Evolutionary conservation across 129 eudicot species (phyloP).

Genomic region (Pulicaria dysenterica): DNA sequence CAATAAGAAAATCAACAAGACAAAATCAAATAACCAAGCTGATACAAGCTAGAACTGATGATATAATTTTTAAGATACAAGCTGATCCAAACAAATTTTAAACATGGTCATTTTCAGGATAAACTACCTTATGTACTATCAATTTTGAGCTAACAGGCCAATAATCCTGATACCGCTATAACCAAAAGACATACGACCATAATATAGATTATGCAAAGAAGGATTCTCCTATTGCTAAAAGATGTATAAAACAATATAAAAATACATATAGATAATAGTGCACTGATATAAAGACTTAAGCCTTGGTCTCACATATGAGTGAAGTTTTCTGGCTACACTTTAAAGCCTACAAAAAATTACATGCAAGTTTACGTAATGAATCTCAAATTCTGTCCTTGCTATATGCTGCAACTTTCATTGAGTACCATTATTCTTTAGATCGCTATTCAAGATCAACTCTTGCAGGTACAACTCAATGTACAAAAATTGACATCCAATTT

Average conservation of each 20-base stretch:
- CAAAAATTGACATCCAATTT: not conserved
- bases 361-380: not conserved
- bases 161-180: not conserved
- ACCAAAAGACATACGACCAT: constrained; percentile 5
- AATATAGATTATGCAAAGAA: constrained; percentile 11
- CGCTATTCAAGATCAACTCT: not conserved
- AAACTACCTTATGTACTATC: not conserved
- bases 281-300: not conserved
- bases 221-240: not conserved
- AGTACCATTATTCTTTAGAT: not conserved
- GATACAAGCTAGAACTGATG: not conserved
- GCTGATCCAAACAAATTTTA: constrained; percentile 6
- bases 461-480: not conserved
- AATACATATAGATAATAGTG: not conserved
- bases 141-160: not conserved
- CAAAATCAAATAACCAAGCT: not conserved
- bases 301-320: not conserved
- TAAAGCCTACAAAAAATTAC: constrained; percentile 1
- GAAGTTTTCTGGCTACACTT: not conserved
- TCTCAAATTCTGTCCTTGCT: not conserved
- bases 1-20: not conserved
- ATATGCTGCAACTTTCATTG: not conserved
- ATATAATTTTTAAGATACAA: constrained; percentile 17
- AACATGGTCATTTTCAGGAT: not conserved
- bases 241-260: not conserved